Conservation (phyloP, 2,329 filamentous ascomycete species). For the Phialophora verrucosa region DNA sequence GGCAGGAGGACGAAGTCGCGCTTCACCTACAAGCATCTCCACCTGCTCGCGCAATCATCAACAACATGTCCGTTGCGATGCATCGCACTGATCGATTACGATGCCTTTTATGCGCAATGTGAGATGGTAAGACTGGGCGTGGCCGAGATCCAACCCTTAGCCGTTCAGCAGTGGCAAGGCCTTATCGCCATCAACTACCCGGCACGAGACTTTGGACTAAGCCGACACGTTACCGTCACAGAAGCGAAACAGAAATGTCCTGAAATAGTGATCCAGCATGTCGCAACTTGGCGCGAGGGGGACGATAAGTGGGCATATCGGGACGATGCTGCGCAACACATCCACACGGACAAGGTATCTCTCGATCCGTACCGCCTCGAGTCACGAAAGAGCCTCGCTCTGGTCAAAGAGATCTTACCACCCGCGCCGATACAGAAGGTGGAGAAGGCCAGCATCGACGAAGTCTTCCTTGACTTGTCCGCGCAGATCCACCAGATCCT, state of each 20-base stretch:
- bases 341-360: slow-evolving; percentile 89
- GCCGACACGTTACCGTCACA: slow-evolving; percentile 74
- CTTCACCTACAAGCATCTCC: slow-evolving; percentile 84
- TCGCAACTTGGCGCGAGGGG: slow-evolving; percentile 92
- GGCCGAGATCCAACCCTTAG: slow-evolving; percentile 77
- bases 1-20: slow-evolving; percentile 59
- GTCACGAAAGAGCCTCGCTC: slow-evolving; percentile 78
- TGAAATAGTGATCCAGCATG: slow-evolving; percentile 83
- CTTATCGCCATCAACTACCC: slow-evolving; percentile 97
- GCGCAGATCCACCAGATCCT: slow-evolving; percentile 79
- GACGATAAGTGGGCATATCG: slow-evolving; percentile 92
- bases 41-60: slow-evolving; percentile 73
- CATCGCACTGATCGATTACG: slow-evolving; percentile 89
- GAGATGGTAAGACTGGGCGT: slow-evolving; percentile 86
- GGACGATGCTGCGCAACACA: slow-evolving; percentile 76
- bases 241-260: slow-evolving; percentile 91
- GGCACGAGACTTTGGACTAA: slow-evolving; percentile 79
- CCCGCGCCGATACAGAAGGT: slow-evolving; percentile 68
- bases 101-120: slow-evolving; percentile 97
- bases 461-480: slow-evolving; percentile 92
- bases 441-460: slow-evolving; percentile 94
- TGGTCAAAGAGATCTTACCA: slow-evolving; percentile 76
- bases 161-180: slow-evolving; percentile 94
- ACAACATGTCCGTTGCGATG: slow-evolving; percentile 80
- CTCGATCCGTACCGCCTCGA: slow-evolving; percentile 89